phyloP scores from a whole-genome alignment of 768 basidiomycete genomes.

The Russula sp. region DNA sequence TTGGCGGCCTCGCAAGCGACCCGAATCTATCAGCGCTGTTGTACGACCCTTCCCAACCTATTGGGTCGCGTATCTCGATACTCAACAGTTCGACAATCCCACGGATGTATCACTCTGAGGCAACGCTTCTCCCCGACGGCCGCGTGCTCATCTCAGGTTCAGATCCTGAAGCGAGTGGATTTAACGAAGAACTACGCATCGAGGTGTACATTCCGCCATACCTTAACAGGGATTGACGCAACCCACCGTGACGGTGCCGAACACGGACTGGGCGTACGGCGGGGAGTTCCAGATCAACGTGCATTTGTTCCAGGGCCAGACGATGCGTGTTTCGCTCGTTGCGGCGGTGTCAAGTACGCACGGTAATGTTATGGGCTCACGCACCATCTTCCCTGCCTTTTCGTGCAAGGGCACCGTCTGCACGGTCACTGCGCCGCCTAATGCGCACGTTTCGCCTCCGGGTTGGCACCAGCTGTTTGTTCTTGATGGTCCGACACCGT shows the following conservation, averaged over 20 bases:
- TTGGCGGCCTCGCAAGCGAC: constrained; percentile 62
- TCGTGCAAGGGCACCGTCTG: constrained; percentile 66
- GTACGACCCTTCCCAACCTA: constrained; percentile 58
- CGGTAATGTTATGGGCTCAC: constrained; percentile 71
- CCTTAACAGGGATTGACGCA: constrained; percentile 60
- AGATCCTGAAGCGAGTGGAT: constrained; percentile 58
- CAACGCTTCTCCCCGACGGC: constrained; percentile 69
- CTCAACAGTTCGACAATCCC: constrained; percentile 65
- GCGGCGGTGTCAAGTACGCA: constrained; percentile 77
- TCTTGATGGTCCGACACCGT: constrained; percentile 76
- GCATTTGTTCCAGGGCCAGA: constrained; percentile 39
- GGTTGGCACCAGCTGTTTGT: constrained; percentile 35
- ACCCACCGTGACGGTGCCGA: constrained; percentile 56
- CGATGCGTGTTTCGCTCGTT: constrained; percentile 61
- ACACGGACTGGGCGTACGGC: constrained; percentile 62
- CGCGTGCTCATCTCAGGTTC: constrained; percentile 75
- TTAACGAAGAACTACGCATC: constrained; percentile 74
- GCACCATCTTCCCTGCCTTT: constrained; percentile 72
- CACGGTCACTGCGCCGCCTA: constrained; percentile 74
- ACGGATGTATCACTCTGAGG: constrained; percentile 76
- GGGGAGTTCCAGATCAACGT: constrained; percentile 52
- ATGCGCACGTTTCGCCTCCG: no score
- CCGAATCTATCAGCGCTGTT: constrained; percentile 64
- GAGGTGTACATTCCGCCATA: constrained; percentile 88
- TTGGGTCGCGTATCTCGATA: constrained; percentile 62